Conservation (phyloP, 2,329 filamentous ascomycete species). For the Hyphodiscus sp. region DNA sequence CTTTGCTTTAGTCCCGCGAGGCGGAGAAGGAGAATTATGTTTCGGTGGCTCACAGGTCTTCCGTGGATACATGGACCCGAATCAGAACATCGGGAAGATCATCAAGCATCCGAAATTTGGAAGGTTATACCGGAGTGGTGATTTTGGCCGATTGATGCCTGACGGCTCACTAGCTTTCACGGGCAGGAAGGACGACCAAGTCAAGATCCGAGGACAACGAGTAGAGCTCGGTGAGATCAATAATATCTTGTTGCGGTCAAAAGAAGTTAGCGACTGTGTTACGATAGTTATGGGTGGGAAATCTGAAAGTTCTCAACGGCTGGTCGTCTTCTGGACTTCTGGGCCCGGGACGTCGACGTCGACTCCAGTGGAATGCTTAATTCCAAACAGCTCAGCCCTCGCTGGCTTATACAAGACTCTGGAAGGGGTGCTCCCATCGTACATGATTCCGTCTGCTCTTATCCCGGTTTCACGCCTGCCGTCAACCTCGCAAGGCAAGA, state of each 20-base stretch:
- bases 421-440: slow-evolving; percentile 52
- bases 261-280: slow-evolving; percentile 51
- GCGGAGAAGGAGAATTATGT: slow-evolving; percentile 75
- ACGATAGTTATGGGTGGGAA: slow-evolving; percentile 50
- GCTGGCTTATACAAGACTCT: slow-evolving; percentile 48
- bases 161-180: slow-evolving; percentile 70
- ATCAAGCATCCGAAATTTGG: slow-evolving; percentile 63
- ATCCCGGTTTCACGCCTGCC: slow-evolving; percentile 66
- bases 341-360: slow-evolving; percentile 1
- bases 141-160: slow-evolving; percentile 70
- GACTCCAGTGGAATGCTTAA: slow-evolving; percentile 26
- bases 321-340: slow-evolving; percentile 66
- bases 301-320: slow-evolving; percentile 38
- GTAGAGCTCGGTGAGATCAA: slow-evolving; percentile 76
- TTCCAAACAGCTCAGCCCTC: slow-evolving; percentile 32
- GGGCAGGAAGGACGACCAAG: slow-evolving; percentile 70
- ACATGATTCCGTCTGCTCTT: slow-evolving; percentile 74
- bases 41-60: slow-evolving; percentile 82
- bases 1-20: slow-evolving; percentile 55
- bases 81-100: slow-evolving; percentile 60
- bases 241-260: slow-evolving; percentile 47
- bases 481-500: slow-evolving; percentile 67
- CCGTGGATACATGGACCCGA: slow-evolving; percentile 64
- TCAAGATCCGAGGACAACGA: slow-evolving; percentile 75
- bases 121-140: slow-evolving; percentile 74